A percentile compares a stretch with the other conserved stretches of the same genome.
Conservation (phyloP, 371 early-diverging fungal genomes). For the Mucor piriformis region DNA sequence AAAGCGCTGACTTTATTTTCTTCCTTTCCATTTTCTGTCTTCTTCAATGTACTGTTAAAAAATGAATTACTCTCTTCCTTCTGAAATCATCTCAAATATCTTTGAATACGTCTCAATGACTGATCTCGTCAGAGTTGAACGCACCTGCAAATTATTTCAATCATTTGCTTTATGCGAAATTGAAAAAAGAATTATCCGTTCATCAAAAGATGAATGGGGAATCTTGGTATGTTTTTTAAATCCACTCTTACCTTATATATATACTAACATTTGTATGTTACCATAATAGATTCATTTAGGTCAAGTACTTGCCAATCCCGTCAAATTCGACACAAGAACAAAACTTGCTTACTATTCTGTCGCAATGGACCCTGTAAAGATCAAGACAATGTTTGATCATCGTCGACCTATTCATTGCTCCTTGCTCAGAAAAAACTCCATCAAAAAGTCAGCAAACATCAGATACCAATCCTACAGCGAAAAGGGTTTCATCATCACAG, state of each 20-base stretch:
- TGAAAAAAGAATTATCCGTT: slow-evolving; percentile 32
- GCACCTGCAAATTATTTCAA: slow-evolving; percentile 42
- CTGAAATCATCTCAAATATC: slow-evolving; percentile 42
- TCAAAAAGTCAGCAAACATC: neutral
- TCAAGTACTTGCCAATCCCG: slow-evolving; percentile 38
- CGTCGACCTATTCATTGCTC: slow-evolving; percentile 45
- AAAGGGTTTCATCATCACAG: slow-evolving; percentile 38
- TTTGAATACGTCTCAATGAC: slow-evolving; percentile 40
- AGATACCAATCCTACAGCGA: slow-evolving; percentile 17
- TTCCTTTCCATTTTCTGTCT: neutral
- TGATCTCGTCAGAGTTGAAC: slow-evolving; percentile 46
- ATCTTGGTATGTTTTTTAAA: slow-evolving; percentile 33
- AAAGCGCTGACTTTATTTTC: slow-evolving; percentile 10
- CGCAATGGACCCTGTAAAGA: slow-evolving; percentile 45
- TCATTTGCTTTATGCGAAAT: slow-evolving; percentile 41
- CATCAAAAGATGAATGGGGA: slow-evolving; percentile 36
- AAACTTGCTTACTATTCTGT: slow-evolving; percentile 40
- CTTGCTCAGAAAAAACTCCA: slow-evolving; percentile 23
- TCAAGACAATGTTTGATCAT: slow-evolving; percentile 53
- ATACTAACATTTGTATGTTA: neutral
- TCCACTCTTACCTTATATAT: neutral
- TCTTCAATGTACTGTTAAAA: slow-evolving; percentile 4
- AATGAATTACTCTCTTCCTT: slow-evolving; percentile 33
- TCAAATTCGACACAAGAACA: slow-evolving; percentile 37
- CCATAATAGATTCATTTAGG: slow-evolving; percentile 38